Base-by-base conservation (phyloP, 495 filamentous ascomycete genomes). In the Penicillium macrosclerotiorum region DNA sequence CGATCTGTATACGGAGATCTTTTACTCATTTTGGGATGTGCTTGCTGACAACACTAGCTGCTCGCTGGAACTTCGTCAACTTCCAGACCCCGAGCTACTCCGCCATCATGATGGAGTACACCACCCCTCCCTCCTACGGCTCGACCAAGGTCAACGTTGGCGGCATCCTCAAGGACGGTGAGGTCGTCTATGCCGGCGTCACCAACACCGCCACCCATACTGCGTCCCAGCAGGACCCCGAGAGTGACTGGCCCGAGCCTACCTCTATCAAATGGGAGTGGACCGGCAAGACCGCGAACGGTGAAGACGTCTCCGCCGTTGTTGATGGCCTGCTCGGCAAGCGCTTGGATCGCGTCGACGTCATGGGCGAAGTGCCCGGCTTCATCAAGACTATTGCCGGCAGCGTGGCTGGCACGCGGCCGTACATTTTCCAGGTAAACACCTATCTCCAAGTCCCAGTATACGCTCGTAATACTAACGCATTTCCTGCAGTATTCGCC, bases 381-480 rank as follows among this genome's bases (percentile, higher is more conserved):
- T 95, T 98, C 57, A 84, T 98, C 58, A 98, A 97, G 81, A 81
- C 78, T 37, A 86, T 98, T 64, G 89, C 94, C 8, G 88, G 86
- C 29, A 82, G 77, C 32, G 88, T 91, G 31, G 88, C 83, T 2
- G 93, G 93, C 49, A 92, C 93, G 16, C 89, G 88, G 71, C 94
- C 93, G 7, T 98, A 95, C 63, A 96, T 98, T 60, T 98, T 95
- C 72, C 92, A 95, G 80, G 90, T 92, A 62, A n/a, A n/a, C n/a
- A n/a, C n/a, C n/a, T n/a, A n/a, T n/a, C n/a, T n/a, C n/a, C n/a
- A n/a, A n/a, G n/a, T n/a, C n/a, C n/a, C n/a, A n/a, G n/a, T n/a
- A n/a, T n/a, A n/a, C n/a, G n/a, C n/a, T n/a, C n/a, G n/a, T n/a
- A n/a, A 37, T 20, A 13, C 25, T 32, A 11, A 41, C 25, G 16